Evolutionary conservation across 495 filamentous ascomycete species (phyloP).

Genomic region (Chaetomium cochliodes): DNA sequence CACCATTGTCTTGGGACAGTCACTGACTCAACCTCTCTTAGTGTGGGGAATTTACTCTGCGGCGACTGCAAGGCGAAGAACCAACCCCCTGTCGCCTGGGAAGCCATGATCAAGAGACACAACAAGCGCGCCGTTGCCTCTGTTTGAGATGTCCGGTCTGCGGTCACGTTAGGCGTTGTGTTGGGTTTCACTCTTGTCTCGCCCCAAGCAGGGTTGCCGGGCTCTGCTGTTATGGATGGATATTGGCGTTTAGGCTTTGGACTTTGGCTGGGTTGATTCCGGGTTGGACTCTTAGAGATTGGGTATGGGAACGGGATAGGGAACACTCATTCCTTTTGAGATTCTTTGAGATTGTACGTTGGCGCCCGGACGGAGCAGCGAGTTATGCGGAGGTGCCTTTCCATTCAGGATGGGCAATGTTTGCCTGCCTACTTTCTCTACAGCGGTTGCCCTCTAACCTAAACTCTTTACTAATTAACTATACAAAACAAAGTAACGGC

Average conservation of each 20-base stretch:
- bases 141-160: not conserved
- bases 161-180: constrained; percentile 1
- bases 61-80: constrained; percentile 31
- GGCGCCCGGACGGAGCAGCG: not conserved
- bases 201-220: not conserved
- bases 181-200: not conserved
- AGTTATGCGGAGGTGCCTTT: no score
- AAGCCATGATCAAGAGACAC: constrained; percentile 26
- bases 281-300: not conserved
- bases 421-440: no score
- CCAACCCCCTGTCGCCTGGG: constrained; percentile 24
- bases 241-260: not conserved
- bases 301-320: not conserved
- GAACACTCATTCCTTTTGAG: not conserved
- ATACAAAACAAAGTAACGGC: no score
- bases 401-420: no score
- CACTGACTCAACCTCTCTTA: constrained; percentile 4
- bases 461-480: no score
- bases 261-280: not conserved
- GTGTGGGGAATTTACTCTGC: constrained; percentile 18
- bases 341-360: not conserved
- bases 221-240: not conserved
- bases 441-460: no score
- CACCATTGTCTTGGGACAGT: not conserved
- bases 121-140: not conserved